Conservation (phyloP, 2,329 filamentous ascomycete species). For the Hymenoscyphus salicellus region DNA sequence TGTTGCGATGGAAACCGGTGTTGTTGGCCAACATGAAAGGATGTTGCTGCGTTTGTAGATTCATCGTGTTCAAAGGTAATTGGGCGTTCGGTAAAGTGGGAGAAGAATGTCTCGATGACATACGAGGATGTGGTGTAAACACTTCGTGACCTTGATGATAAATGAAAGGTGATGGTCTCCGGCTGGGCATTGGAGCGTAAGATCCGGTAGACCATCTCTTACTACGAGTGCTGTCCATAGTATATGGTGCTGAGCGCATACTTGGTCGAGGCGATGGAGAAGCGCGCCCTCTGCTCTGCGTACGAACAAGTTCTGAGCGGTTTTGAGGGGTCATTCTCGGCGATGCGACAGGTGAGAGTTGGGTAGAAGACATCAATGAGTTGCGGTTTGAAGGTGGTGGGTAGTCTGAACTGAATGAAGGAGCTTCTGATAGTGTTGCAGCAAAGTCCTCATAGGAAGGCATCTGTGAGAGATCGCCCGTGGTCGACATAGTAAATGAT, state of each 20-base stretch:
- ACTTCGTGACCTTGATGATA: conserved; percentile 61
- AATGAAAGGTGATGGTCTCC: conserved; percentile 58
- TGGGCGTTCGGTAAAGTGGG: conserved; percentile 44
- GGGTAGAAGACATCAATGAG: conserved; percentile 67
- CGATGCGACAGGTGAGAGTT: conserved; percentile 70
- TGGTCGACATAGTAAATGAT: conserved; percentile 70
- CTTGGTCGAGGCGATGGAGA: conserved; percentile 69
- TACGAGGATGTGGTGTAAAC: conserved; percentile 52
- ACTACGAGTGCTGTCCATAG: conserved; percentile 60
- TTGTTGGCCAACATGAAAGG: conserved; percentile 54
- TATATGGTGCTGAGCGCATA: conserved; percentile 68
- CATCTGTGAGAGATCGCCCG: conserved; percentile 63
- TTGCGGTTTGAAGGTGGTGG: conserved; percentile 65
- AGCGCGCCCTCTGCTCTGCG: conserved; percentile 65
- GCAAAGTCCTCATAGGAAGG: conserved; percentile 71
- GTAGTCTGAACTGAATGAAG: conserved; percentile 65
- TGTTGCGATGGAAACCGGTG: conserved; percentile 52
- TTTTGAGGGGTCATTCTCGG: conserved; percentile 62
- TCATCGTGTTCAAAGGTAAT: conserved; percentile 46
- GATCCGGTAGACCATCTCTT: conserved; percentile 80
- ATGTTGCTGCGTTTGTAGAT: conserved; percentile 55
- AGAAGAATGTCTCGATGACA: conserved; percentile 54
- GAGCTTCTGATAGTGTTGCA: conserved; percentile 61
- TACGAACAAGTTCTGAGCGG: conserved; percentile 59
- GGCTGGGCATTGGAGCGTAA: conserved; percentile 56